Percentiles rank a stretch among this genome's conserved stretches.
Evolutionary conservation across 352 stramenopile species (phyloP).

Genomic region (Pythium brachiatum): DNA sequence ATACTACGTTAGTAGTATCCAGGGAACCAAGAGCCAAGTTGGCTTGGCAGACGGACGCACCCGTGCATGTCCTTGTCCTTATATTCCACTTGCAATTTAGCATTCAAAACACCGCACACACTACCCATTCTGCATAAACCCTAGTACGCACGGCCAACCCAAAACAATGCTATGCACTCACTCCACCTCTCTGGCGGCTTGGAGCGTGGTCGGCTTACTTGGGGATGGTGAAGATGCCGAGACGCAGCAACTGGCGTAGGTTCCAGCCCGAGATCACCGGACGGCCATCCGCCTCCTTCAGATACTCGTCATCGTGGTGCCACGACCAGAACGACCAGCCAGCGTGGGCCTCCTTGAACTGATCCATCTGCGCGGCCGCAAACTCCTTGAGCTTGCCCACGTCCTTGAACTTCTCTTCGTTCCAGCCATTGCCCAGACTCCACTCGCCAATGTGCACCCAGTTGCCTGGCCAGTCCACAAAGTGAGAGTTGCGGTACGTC

Average conservation of each 20-base stretch:
- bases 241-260: neutral
- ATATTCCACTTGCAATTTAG: too few relatives aligned
- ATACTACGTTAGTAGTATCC: too few relatives aligned
- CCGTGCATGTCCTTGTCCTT: too few relatives aligned
- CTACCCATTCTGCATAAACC: too few relatives aligned
- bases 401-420: slow-evolving; percentile 23
- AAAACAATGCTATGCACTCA: too few relatives aligned
- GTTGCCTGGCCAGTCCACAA: slow-evolving; percentile 28
- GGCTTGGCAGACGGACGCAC: too few relatives aligned
- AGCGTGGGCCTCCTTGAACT: slow-evolving; percentile 16
- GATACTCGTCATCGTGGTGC: slow-evolving; percentile 26
- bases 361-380: slow-evolving; percentile 28
- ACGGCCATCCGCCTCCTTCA: neutral
- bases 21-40: too few relatives aligned
- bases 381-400: slow-evolving; percentile 28
- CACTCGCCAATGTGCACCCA: slow-evolving; percentile 51
- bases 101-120: too few relatives aligned
- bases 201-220: too few relatives aligned
- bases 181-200: too few relatives aligned
- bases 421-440: slow-evolving; percentile 26
- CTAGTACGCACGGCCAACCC: too few relatives aligned
- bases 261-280: neutral
- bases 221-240: neutral
- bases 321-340: slow-evolving; percentile 58
- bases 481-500: slow-evolving; percentile 12